A percentile compares a stretch with the other conserved stretches of the same genome.
phyloP scores from a whole-genome alignment of 2,329 filamentous ascomycete genomes.

The Erysiphe neolycopersici region DNA sequence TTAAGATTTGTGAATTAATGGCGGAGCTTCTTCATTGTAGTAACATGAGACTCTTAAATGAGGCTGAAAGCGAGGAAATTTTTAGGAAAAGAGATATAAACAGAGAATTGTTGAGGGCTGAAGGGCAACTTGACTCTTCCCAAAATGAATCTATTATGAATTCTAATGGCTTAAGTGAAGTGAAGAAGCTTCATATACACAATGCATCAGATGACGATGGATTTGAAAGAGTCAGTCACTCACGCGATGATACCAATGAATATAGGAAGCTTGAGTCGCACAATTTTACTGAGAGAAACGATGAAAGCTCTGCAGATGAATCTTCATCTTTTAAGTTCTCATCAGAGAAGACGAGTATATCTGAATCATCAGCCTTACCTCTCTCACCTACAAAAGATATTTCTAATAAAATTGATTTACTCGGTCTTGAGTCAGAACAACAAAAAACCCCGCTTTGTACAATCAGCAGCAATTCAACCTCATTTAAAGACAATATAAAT shows the following conservation, averaged over 20 bases:
- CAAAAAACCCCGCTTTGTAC: not conserved
- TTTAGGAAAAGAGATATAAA: slow-evolving; percentile 58
- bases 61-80: slow-evolving; percentile 67
- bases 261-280: slow-evolving; percentile 23
- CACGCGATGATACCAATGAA: slow-evolving; percentile 41
- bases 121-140: slow-evolving; percentile 37
- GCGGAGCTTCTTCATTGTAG: slow-evolving; percentile 91
- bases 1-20: slow-evolving; percentile 98
- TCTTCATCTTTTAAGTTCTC: slow-evolving; percentile 41
- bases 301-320: slow-evolving; percentile 55
- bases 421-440: slow-evolving; percentile 6
- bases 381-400: slow-evolving; percentile 25
- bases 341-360: slow-evolving; percentile 28
- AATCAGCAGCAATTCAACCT: not conserved
- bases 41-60: slow-evolving; percentile 92
- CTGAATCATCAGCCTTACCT: slow-evolving; percentile 28
- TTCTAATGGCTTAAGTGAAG: slow-evolving; percentile 39
- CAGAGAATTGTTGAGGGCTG: slow-evolving; percentile 48
- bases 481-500: not conserved
- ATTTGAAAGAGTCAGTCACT: slow-evolving; percentile 63
- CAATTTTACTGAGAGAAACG: slow-evolving; percentile 29
- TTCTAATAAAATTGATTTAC: slow-evolving; percentile 9
- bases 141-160: slow-evolving; percentile 14
- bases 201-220: slow-evolving; percentile 71
- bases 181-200: slow-evolving; percentile 47